Conservation (phyloP, 805 yeast species). For the Saccharomycopsis schoenii region DNA sequence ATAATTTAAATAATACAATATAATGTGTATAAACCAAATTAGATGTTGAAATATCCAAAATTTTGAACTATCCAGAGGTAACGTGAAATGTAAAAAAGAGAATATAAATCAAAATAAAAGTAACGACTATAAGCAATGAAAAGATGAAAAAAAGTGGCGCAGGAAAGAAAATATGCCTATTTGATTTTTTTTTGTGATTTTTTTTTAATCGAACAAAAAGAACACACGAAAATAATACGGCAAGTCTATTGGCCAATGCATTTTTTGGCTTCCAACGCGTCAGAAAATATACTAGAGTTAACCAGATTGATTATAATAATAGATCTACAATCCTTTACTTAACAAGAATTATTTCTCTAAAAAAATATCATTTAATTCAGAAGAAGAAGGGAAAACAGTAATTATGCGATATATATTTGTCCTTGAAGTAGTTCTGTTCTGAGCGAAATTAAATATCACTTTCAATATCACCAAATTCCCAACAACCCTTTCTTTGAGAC, state of each 20-base stretch:
- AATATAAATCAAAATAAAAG: too few relatives aligned
- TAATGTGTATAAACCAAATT: too few relatives aligned
- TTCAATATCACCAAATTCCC: conserved; percentile 69
- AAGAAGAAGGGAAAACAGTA: background rate
- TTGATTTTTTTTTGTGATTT: too few relatives aligned
- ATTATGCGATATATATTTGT: background rate
- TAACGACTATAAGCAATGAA: too few relatives aligned
- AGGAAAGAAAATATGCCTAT: background rate
- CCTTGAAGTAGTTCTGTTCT: background rate
- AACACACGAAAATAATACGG: background rate
- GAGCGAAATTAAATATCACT: conserved; percentile 28
- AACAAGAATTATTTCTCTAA: too few relatives aligned
- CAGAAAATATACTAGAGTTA: background rate
- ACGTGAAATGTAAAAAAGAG: too few relatives aligned
- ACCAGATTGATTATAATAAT: background rate
- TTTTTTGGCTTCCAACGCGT: background rate
- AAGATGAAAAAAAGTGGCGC: too few relatives aligned
- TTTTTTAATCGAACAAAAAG: background rate
- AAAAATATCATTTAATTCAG: background rate
- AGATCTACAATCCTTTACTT: too few relatives aligned
- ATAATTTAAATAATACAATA: background rate
- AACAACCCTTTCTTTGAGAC: conserved; percentile 46
- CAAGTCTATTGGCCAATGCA: background rate
- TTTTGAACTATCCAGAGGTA: too few relatives aligned
- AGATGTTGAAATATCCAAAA: too few relatives aligned